These are phyloP conservation scores for Rhodofomes roseus DNA, from an alignment of 1,284 basidiomycete genomes.

Conservation along the genomic window DNA sequence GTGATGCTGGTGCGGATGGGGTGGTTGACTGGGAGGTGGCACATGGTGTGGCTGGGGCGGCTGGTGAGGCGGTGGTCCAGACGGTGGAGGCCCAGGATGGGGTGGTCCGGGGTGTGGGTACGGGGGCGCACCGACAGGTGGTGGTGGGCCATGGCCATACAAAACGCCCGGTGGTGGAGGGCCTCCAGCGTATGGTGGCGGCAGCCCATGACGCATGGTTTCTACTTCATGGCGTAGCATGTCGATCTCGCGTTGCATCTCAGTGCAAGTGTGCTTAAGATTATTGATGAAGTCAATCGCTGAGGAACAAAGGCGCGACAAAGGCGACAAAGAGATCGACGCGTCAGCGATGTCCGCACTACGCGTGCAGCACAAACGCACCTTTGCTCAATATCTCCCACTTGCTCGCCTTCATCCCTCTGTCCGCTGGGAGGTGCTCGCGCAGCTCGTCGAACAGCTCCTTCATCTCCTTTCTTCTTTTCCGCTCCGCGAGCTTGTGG, in stretches of 20 bases:
- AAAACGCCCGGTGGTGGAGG: conserved; percentile 49
- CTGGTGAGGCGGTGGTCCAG: conserved; percentile 36
- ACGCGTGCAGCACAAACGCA: conserved; percentile 29
- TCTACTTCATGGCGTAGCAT: conserved; percentile 75
- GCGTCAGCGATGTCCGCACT: background rate
- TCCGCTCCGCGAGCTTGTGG: conserved; percentile 93
- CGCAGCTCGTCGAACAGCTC: conserved; percentile 93
- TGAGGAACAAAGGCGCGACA: conserved; percentile 26
- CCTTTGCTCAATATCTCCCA: conserved; percentile 97
- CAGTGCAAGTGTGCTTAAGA: conserved; percentile 72
- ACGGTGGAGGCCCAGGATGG: conserved; percentile 29
- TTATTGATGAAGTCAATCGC: conserved; percentile 86
- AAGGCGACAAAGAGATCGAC: background rate
- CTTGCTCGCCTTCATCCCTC: conserved; percentile 93
- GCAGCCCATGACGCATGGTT: conserved; percentile 52
- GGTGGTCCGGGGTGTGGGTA: conserved; percentile 28
- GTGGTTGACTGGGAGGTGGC: conserved; percentile 16
- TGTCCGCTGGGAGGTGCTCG: conserved; percentile 85
- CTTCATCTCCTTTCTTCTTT: conserved; percentile 96
- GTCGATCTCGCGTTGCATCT: conserved; percentile 77
- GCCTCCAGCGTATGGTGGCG: conserved; percentile 44
- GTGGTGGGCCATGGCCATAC: conserved; percentile 42
- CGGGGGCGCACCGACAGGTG: conserved; percentile 25
- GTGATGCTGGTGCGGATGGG: conserved; percentile 27
- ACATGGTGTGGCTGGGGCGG: conserved; percentile 13